Percentiles rank a stretch among this genome's conserved stretches.
Conservation (phyloP, 257 asterid genomes). For the Oldenlandia corymbosa region DNA sequence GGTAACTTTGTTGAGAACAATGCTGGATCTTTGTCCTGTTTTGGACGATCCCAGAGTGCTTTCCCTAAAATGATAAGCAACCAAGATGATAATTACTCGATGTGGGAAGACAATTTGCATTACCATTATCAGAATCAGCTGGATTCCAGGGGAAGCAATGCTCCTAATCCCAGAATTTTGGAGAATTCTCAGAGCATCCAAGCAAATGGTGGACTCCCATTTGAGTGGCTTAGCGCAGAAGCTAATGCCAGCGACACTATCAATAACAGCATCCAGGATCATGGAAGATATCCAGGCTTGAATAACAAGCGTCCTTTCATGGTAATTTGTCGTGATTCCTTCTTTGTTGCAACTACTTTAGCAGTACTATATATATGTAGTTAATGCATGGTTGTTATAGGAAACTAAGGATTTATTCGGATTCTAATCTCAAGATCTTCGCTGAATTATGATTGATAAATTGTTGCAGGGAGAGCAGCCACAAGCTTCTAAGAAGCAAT, state of each 20-base stretch:
- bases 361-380: too few species aligned
- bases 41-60: slow-evolving; percentile 37
- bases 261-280: slow-evolving; percentile 26
- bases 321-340: slow-evolving; percentile 32
- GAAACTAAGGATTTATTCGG: not conserved
- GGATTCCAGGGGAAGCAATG: slow-evolving; percentile 21
- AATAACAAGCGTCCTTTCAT: slow-evolving; percentile 43
- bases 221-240: slow-evolving; percentile 49
- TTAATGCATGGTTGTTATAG: too few species aligned
- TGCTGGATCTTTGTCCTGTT: slow-evolving; percentile 43
- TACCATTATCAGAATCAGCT: slow-evolving; percentile 20
- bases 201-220: slow-evolving; percentile 20
- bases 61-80: slow-evolving; percentile 28
- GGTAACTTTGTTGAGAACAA: slow-evolving; percentile 32
- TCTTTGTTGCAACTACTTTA: not conserved
- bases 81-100: slow-evolving; percentile 37
- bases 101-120: slow-evolving; percentile 54
- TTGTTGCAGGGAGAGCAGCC: slow-evolving; percentile 44
- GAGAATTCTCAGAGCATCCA: slow-evolving; percentile 39
- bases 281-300: slow-evolving; percentile 22
- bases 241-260: slow-evolving; percentile 13
- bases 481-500: slow-evolving; percentile 64
- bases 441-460: not conserved
- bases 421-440: not conserved
- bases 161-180: slow-evolving; percentile 22